Conservation (phyloP, 164 flowering plant species). For the Berberis thunbergii region DNA sequence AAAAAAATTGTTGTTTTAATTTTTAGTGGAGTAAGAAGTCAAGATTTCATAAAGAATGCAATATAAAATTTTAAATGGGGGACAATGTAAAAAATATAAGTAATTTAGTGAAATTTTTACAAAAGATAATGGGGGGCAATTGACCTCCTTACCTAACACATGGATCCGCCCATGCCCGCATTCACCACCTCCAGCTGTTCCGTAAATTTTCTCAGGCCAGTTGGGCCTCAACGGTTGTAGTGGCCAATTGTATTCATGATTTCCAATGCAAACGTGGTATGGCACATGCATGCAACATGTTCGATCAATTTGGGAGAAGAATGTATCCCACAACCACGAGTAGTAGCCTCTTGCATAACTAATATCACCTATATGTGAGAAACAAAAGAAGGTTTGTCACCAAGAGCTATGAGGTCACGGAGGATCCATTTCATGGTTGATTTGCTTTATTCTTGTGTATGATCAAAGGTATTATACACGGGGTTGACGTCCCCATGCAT, state of each 20-base stretch:
- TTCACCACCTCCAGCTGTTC: slow-evolving; percentile 91
- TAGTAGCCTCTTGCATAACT: slow-evolving; percentile 96
- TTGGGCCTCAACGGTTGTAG: slow-evolving; percentile 87
- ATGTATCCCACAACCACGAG: slow-evolving; percentile 93
- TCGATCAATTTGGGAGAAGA: slow-evolving; percentile 81
- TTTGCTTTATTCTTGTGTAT: slow-evolving; percentile 84
- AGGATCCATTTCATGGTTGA: slow-evolving; percentile 83
- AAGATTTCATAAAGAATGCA: no score
- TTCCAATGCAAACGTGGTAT: slow-evolving; percentile 95
- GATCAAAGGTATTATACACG: slow-evolving; percentile 58
- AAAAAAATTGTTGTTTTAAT: no score
- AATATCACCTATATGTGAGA: slow-evolving; percentile 91
- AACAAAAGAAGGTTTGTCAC: slow-evolving; percentile 70
- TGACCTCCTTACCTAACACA: no score
- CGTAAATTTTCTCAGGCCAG: slow-evolving; percentile 50
- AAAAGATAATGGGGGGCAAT: no score
- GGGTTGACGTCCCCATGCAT: slow-evolving; percentile 91
- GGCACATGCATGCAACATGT: slow-evolving; percentile 75
- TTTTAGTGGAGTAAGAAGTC: no score
- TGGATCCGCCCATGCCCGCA: slow-evolving; percentile 40
- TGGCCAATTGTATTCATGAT: slow-evolving; percentile 97
- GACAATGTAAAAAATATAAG: no score
- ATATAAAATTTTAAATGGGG: no score
- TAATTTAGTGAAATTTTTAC: no score
- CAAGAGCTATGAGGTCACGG: slow-evolving; percentile 79